phyloP scores from a whole-genome alignment of 2,329 filamentous ascomycete genomes.

The Talaromyces rugulosus region DNA sequence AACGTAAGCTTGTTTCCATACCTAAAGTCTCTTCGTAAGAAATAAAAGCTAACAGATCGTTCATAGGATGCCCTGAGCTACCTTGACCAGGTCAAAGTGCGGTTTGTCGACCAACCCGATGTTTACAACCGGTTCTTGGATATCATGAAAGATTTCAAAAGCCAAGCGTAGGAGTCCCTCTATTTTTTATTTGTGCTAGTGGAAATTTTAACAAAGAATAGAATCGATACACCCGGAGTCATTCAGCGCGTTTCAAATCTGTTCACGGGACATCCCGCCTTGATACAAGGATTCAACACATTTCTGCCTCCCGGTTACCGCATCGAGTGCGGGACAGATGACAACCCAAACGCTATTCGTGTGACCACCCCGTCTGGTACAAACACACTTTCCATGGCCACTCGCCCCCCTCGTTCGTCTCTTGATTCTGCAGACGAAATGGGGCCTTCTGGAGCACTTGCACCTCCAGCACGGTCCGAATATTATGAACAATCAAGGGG shows the following conservation, averaged over 20 bases:
- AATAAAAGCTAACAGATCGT: neutral
- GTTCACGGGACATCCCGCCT: conserved; percentile 89
- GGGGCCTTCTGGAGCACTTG: conserved; percentile 27
- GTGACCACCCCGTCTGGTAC: conserved; percentile 98
- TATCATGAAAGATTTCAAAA: conserved; percentile 99
- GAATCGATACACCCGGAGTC: conserved; percentile 94
- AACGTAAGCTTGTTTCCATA: conserved; percentile 46
- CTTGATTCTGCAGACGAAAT: conserved; percentile 31
- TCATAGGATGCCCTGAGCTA: conserved; percentile 79
- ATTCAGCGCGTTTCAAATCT: conserved; percentile 94
- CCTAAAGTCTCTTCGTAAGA: conserved; percentile 3
- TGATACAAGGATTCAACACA: conserved; percentile 97
- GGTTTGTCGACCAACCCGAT: conserved; percentile 93
- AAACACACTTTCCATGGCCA: conserved; percentile 76
- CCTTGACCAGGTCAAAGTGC: conserved; percentile 95
- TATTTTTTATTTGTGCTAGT: neutral
- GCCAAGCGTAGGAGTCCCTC: conserved; percentile 69
- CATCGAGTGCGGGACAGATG: conserved; percentile 90
- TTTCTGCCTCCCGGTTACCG: conserved; percentile 93
- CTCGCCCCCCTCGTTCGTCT: conserved; percentile 24
- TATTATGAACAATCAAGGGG: conserved; percentile 38
- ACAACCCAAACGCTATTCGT: conserved; percentile 91
- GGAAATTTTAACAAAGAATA: conserved; percentile 21
- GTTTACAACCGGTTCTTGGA: conserved; percentile 96
- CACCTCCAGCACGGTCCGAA: conserved; percentile 30